Percentiles rank a stretch among this genome's conserved stretches.
Conservation (phyloP, 1,139 yeast genomes). For the Suzukiozyma palmioleophila region DNA sequence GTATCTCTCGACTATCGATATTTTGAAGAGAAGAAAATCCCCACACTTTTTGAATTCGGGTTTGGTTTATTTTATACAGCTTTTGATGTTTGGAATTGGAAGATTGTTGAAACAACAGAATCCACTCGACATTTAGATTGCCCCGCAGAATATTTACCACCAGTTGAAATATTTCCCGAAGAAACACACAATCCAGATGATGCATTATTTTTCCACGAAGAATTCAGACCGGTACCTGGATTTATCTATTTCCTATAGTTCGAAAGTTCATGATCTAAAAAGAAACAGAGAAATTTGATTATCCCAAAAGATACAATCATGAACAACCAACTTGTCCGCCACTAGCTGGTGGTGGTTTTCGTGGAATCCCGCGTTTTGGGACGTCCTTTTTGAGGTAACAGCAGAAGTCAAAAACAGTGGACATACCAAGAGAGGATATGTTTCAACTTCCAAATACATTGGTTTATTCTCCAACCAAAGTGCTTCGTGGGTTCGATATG, state of each 20-base stretch:
- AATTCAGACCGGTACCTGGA: constrained; percentile 49
- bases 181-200: constrained; percentile 54
- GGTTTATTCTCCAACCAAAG: constrained; percentile 43
- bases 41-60: constrained; percentile 60
- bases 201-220: constrained; percentile 53
- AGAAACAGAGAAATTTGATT: constrained; percentile 39
- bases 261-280: too few relatives aligned
- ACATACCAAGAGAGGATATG: constrained; percentile 45
- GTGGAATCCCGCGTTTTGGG: constrained; percentile 47
- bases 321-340: constrained; percentile 36
- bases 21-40: constrained; percentile 52
- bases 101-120: constrained; percentile 36
- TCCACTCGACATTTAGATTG: constrained; percentile 48
- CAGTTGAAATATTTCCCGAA: constrained; percentile 36
- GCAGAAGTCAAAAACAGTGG: constrained; percentile 52
- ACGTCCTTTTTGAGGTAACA: constrained; percentile 42
- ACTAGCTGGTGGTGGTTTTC: constrained; percentile 55
- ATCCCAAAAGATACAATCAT: constrained; percentile 50
- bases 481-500: constrained; percentile 59
- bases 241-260: too few relatives aligned
- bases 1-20: constrained; percentile 51
- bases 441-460: constrained; percentile 48
- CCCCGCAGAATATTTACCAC: constrained; percentile 46
- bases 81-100: constrained; percentile 38
- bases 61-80: constrained; percentile 55